Conservation (phyloP, 305 asterid species). For the Rubia occidens region DNA sequence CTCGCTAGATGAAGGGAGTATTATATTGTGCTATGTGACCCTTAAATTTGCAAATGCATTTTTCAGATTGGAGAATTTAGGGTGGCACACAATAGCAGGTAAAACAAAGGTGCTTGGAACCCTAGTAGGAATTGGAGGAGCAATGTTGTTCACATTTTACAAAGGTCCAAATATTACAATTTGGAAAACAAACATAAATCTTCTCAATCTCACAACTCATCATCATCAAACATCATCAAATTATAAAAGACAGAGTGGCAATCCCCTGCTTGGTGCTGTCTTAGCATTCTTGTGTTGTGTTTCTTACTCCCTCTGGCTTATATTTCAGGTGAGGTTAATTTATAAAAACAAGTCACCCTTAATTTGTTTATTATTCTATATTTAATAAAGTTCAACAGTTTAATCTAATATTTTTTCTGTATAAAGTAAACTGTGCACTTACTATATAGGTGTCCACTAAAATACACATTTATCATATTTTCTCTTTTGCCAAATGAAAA, state of each 20-base stretch:
- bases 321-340: slow-evolving; percentile 45
- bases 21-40: no score
- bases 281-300: slow-evolving; percentile 39
- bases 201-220: slow-evolving; percentile 16
- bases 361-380: no score
- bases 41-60: no score
- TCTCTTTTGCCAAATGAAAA: no score
- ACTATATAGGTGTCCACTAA: no score
- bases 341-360: neutral
- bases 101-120: slow-evolving; percentile 23
- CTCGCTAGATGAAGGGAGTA: no score
- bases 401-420: no score
- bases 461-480: no score
- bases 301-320: slow-evolving; percentile 45
- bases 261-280: slow-evolving; percentile 31
- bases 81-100: slow-evolving; percentile 18
- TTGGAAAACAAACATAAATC: slow-evolving; percentile 17
- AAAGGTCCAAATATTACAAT: slow-evolving; percentile 7
- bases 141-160: slow-evolving; percentile 17
- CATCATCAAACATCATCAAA: slow-evolving; percentile 9
- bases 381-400: no score
- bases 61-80: slow-evolving; percentile 20
- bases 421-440: no score
- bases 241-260: neutral
- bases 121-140: slow-evolving; percentile 20